Evolutionary conservation across 2,329 filamentous ascomycete genomes (phyloP).

Genomic region (Pseudogymnoascus sp.): DNA sequence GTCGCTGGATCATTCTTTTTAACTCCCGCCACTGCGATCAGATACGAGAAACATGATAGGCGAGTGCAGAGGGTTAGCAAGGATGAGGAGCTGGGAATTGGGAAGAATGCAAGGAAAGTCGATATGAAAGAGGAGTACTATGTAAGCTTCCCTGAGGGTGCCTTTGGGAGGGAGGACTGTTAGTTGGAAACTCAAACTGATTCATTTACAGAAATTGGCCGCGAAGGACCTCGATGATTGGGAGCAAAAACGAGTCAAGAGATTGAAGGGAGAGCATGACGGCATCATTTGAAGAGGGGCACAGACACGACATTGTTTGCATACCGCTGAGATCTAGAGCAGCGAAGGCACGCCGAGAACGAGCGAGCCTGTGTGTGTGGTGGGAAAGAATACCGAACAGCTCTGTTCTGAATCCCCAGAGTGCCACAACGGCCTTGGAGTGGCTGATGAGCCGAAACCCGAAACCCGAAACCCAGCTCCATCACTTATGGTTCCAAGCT

Average conservation of each 20-base stretch:
- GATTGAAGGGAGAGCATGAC: conserved; percentile 83
- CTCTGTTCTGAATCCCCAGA: background rate
- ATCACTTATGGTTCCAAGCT: background rate
- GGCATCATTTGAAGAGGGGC: conserved; percentile 41
- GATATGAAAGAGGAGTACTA: conserved; percentile 83
- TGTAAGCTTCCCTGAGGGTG: conserved; percentile 42
- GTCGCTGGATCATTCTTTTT: conserved; percentile 88
- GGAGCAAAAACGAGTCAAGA: conserved; percentile 92
- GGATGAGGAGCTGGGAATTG: conserved; percentile 78
- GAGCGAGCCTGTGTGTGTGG: background rate
- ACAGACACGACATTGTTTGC: background rate
- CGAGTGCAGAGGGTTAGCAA: conserved; percentile 77
- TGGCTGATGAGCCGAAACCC: background rate
- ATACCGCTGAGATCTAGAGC: background rate
- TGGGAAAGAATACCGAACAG: background rate
- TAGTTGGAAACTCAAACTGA: conserved; percentile 12
- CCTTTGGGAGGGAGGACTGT: background rate
- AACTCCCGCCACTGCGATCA: conserved; percentile 84
- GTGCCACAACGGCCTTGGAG: background rate
- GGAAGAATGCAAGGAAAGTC: conserved; percentile 60
- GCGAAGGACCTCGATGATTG: conserved; percentile 90
- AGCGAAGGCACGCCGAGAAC: background rate
- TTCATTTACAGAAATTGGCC: conserved; percentile 55
- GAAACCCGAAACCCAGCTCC: background rate
- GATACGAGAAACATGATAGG: conserved; percentile 88